Evolutionary conservation across 768 basidiomycete genomes (phyloP).

Genomic region (Termitomyces sp.): DNA sequence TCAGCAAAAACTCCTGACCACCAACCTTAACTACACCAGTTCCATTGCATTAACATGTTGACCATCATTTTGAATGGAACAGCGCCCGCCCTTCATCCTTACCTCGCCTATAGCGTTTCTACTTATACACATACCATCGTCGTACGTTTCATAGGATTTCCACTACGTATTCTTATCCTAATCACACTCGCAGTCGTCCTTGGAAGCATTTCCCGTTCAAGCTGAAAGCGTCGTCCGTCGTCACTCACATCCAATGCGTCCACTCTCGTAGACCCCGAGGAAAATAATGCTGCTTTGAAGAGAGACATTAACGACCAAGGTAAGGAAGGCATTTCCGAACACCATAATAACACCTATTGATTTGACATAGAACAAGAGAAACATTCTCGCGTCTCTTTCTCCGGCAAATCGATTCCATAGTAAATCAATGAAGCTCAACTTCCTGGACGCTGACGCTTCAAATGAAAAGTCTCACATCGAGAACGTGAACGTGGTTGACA

Average conservation of each 20-base stretch:
- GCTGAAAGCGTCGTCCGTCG: background rate
- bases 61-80: background rate
- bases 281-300: background rate
- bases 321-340: background rate
- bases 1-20: background rate
- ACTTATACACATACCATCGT: background rate
- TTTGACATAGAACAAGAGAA: background rate
- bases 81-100: conserved; percentile 2
- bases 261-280: background rate
- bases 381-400: background rate
- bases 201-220: background rate
- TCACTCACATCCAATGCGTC: background rate
- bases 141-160: background rate
- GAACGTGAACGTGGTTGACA: too few relatives aligned
- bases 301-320: background rate
- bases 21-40: background rate
- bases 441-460: background rate
- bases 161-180: background rate
- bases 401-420: background rate
- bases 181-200: background rate
- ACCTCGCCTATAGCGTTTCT: background rate
- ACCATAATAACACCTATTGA: background rate
- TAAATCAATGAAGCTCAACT: background rate
- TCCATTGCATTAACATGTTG: background rate
- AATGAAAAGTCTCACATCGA: too few relatives aligned